Evolutionary conservation across 257 asterid species (phyloP).

Genomic region (Rehmannia glutinosa): DNA sequence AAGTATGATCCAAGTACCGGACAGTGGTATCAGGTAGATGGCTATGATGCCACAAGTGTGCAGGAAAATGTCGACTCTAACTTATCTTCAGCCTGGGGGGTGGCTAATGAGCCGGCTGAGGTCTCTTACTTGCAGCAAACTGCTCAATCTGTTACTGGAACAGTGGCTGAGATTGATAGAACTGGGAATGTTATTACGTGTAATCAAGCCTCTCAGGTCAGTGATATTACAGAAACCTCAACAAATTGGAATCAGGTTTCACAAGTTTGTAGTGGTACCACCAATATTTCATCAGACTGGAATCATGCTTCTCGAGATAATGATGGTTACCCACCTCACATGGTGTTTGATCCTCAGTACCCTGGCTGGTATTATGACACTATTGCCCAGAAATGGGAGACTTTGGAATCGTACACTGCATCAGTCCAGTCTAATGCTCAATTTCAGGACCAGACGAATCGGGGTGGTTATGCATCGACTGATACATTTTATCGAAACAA

Average conservation of each 20-base stretch:
- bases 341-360: conserved; percentile 91
- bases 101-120: conserved; percentile 39
- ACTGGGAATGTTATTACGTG: conserved; percentile 43
- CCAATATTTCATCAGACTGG: conserved; percentile 39
- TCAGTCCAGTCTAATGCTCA: conserved; percentile 45
- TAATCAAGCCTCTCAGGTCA: conserved; percentile 40
- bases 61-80: conserved; percentile 29
- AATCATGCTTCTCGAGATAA: conserved; percentile 47
- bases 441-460: conserved; percentile 44
- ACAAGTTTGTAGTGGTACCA: conserved; percentile 28
- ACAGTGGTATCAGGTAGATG: conserved; percentile 83
- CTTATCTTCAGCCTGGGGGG: conserved; percentile 42
- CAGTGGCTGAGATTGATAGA: conserved; percentile 48
- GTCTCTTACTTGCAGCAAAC: conserved; percentile 72
- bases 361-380: conserved; percentile 94
- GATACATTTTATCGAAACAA: conserved; percentile 34
- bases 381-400: conserved; percentile 58
- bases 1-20: conserved; percentile 62
- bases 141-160: conserved; percentile 46
- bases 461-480: conserved; percentile 31
- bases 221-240: conserved; percentile 28
- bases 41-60: conserved; percentile 29
- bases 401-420: conserved; percentile 55
- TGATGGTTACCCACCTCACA: conserved; percentile 73
- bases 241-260: conserved; percentile 57